Evolutionary conservation across 148 eudicot species (phyloP).

Genomic region (Heliosperma pusillum): DNA sequence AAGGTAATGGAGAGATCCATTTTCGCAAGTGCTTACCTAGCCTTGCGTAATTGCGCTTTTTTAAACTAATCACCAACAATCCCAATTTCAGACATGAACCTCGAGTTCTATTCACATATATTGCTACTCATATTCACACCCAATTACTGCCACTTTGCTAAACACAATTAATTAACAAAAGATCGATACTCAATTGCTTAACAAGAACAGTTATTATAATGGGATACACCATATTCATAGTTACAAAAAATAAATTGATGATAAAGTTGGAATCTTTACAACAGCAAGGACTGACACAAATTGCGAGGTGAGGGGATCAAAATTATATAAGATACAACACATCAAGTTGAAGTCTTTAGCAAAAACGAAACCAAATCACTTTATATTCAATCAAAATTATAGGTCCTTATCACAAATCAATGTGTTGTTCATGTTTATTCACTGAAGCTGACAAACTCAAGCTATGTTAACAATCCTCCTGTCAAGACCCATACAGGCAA

Average conservation of each 20-base stretch:
- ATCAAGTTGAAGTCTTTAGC: too few species aligned
- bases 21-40: not conserved
- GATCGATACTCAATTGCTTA: not conserved
- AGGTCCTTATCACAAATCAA: too few species aligned
- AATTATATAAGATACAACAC: too few species aligned
- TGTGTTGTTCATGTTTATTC: not conserved
- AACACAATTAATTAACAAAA: too few species aligned
- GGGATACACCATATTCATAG: too few species aligned
- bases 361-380: too few species aligned
- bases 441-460: not conserved
- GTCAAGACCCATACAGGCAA: too few species aligned
- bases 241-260: not conserved
- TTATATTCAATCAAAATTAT: too few species aligned
- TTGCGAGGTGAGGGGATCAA: too few species aligned
- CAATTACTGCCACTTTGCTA: not conserved
- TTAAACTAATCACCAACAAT: too few species aligned
- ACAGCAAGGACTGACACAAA: not conserved
- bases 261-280: not conserved
- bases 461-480: too few species aligned
- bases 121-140: not conserved
- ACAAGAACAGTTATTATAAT: not conserved
- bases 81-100: too few species aligned
- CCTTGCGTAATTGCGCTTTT: not conserved
- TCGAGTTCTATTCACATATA: not conserved
- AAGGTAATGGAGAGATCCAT: not conserved